Base-by-base conservation (phyloP, 2,329 filamentous ascomycete species). In the Fusarium sp. region DNA sequence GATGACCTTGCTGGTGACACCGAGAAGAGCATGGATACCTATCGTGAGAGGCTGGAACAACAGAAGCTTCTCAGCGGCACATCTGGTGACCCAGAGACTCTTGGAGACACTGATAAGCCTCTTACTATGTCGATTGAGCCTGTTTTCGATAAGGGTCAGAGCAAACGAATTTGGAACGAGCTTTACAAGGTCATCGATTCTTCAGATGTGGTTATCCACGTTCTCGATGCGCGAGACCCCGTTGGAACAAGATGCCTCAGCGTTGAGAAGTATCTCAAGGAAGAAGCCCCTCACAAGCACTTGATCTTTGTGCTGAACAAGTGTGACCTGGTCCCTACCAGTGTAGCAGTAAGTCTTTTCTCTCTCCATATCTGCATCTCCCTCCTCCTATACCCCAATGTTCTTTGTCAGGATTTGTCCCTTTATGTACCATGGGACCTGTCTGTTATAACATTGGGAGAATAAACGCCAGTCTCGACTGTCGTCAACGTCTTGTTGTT, bases 381-480 rank as follows among this genome's bases (percentile, higher is more conserved):
- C 41, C 84, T 87, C 45, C 44, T 45, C 15, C n/a, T 14, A 58
- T 45, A 73, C 78, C 89, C 92, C 92, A 93, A 91, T 87, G 88
- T 84, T 86, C 79, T 84, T 88, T 85, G 95, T 96, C 94, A 97
- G 96, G 96, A 97, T 93, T 87, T 90, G 91, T 88, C 80, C 86
- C 85, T 85, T 90, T 85, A 90, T 88, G 85, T 83, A 85, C 87
- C 88, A 83, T 96, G 94, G 92, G 92, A 91, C 90, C 87, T 85
- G 89, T 94, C 95, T 97, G 96, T 99, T 99, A 99, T 94, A 94
- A 93, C 93, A 91, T 94, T 98, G 96, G 96, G 92, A 98, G 90
- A 99, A 91, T 83, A 87, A 98, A 81, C 80, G 82, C 87, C 88
- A 86, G 77, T 81, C 79, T 83, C 81, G 77, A 81, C 75, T 79